phyloP scores from a whole-genome alignment of 495 filamentous ascomycete genomes.

The Aspergillus nanangensis region DNA sequence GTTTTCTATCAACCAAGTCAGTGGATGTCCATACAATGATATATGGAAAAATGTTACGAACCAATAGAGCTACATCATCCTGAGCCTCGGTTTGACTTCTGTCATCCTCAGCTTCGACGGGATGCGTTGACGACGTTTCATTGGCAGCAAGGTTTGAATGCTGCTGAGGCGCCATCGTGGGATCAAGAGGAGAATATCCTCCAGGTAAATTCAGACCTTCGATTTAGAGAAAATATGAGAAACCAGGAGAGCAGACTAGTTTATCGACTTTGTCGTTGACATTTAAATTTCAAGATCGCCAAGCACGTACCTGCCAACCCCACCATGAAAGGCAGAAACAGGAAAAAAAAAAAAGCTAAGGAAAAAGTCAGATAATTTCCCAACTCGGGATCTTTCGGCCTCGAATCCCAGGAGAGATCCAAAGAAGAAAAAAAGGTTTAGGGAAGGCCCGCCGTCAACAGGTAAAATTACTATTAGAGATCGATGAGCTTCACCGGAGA shows the following conservation, averaged over 20 bases:
- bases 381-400: too few relatives aligned
- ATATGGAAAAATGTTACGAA: constrained; percentile 14
- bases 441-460: not conserved
- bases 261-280: not conserved
- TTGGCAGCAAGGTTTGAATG: constrained; percentile 23
- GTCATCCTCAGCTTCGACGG: constrained; percentile 23
- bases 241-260: not conserved
- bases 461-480: not conserved
- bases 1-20: constrained; percentile 31
- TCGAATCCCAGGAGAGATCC: not conserved
- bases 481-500: not conserved
- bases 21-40: constrained; percentile 1
- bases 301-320: constrained; percentile 9
- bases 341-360: constrained; percentile 4
- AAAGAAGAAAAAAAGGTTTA: not conserved
- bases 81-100: constrained; percentile 25
- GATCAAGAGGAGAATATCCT: not conserved
- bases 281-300: constrained; percentile 15
- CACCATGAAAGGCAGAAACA: constrained; percentile 9
- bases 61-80: constrained; percentile 42
- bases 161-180: constrained; percentile 12
- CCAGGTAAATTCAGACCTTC: not conserved
- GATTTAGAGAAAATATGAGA: not conserved
- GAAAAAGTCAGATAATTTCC: too few relatives aligned
- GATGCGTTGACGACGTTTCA: constrained; percentile 20